Conservation (phyloP, 2,329 filamentous ascomycete species). For the Didymella pomorum region DNA sequence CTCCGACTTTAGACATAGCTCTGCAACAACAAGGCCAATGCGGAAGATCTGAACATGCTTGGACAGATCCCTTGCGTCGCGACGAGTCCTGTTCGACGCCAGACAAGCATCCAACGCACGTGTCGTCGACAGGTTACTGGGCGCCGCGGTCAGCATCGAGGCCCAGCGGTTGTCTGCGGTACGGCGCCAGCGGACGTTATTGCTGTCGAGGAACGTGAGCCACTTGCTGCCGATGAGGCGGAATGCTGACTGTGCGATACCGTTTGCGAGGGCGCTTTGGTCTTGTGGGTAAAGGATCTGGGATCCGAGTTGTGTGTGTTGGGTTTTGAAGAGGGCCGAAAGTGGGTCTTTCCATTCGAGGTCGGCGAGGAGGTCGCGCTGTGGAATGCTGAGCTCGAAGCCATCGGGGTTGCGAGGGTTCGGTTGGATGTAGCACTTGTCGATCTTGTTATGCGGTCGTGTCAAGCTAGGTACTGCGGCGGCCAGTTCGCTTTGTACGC, state of each 20-base stretch:
- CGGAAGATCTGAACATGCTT: conserved; percentile 40
- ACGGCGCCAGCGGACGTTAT: conserved; percentile 35
- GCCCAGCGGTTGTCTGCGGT: conserved; percentile 27
- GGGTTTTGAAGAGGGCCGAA: conserved; percentile 26
- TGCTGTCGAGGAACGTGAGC: conserved; percentile 33
- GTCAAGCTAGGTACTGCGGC: conserved; percentile 20
- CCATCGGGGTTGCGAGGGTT: conserved; percentile 26
- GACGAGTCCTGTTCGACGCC: conserved; percentile 10
- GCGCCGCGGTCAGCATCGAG: conserved; percentile 33
- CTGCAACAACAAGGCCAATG: conserved; percentile 37
- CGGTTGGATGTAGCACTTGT: conserved; percentile 33
- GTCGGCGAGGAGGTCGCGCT: conserved; percentile 27
- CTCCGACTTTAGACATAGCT: conserved; percentile 32
- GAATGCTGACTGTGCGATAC: conserved; percentile 32
- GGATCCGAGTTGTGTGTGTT: conserved; percentile 25
- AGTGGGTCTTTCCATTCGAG: conserved; percentile 38
- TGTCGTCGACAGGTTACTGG: conserved; percentile 25
- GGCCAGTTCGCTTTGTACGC: not conserved
- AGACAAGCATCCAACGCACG: conserved; percentile 27
- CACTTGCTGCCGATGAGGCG: conserved; percentile 39
- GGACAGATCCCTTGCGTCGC: conserved; percentile 24
- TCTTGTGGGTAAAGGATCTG: conserved; percentile 38
- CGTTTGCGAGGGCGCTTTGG: conserved; percentile 34
- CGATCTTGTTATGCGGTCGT: conserved; percentile 17
- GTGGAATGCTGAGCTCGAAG: conserved; percentile 34